Evolutionary conservation across 306 rosid genomes (phyloP), one percentile per base, ranked within the genome.

Genomic region (Glycine tomentella): DNA sequence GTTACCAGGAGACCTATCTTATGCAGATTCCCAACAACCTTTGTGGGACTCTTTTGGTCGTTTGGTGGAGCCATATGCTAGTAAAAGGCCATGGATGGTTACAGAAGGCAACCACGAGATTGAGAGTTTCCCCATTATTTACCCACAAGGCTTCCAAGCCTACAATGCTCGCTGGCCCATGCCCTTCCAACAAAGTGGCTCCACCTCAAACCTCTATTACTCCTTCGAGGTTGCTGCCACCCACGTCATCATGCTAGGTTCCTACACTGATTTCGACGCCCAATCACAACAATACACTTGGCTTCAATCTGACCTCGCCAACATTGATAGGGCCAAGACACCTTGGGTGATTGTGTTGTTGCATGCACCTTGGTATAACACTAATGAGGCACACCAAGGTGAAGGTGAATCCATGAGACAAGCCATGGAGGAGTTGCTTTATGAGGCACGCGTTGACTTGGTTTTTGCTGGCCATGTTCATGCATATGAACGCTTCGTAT

Each of bases 401-500:
- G 97, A 92, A 87, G 97, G 97, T n/a, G 97, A 92, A n/a, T 55
- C 68, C 61, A 92, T 92, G 97, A 90, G 97, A 56, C 8, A 76
- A 8, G 88, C 88, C 8, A 80, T 92, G 93, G 97, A 92, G 38
- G 62, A 87, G 10, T 48, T 90, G 78, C 76, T 92, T 66, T 92
- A 84, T 52, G 5, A 81, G 0, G 92, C 93, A 0, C 68, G 83
- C 5, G 97, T 91, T 49, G 97, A 92, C 80, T 51, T 89, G 25
- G 93, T 92, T 51, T 90, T 90, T 65, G 76, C 93, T 1, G 95
- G 97, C 0, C 97, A 92, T 81, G 97, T 92, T 84, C 97, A 92
- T 88, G 95, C 97, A 0, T 92, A 92, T 16, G 97, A 92, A 81
- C 89, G 93, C 40, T 92, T 92, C 51, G 97, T 92, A 88, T 56